phyloP scores from a whole-genome alignment of 2,329 filamentous ascomycete species.

The Aureobasidium sp. region DNA sequence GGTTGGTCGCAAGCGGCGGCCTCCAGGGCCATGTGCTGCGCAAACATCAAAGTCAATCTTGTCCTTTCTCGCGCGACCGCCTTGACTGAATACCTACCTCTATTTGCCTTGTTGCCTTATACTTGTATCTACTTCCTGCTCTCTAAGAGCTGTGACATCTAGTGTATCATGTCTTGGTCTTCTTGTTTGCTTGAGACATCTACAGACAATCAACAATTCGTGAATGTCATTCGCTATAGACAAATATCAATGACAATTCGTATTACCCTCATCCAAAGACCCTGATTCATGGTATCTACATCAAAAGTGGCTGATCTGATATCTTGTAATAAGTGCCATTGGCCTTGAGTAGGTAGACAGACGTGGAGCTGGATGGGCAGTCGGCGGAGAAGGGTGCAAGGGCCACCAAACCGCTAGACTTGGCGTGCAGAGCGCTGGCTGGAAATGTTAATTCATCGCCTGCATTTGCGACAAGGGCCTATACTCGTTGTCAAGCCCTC shows the following conservation, averaged over 20 bases:
- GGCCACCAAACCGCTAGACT: not conserved
- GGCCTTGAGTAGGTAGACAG: not conserved
- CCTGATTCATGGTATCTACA: too few relatives aligned
- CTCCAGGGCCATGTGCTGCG: not conserved
- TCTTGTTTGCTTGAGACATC: not conserved
- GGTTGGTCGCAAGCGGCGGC: not conserved
- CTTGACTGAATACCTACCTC: not conserved
- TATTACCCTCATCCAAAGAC: not conserved
- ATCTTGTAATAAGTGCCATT: too few relatives aligned
- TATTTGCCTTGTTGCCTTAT: not conserved
- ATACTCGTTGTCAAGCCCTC: not conserved
- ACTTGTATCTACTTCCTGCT: not conserved
- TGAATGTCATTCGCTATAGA: not conserved
- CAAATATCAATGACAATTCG: not conserved
- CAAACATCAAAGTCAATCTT: not conserved
- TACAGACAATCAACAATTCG: not conserved
- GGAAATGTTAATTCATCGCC: constrained; percentile 14
- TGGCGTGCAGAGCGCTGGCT: constrained; percentile 8
- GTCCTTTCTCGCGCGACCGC: not conserved
- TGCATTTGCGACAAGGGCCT: not conserved
- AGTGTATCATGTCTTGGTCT: not conserved
- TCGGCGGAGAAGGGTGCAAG: not conserved
- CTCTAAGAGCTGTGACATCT: not conserved
- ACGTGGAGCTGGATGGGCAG: not conserved
- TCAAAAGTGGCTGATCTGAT: not conserved